Evolutionary conservation across 78 protist genomes (phyloP).

Genomic region (slime mould (Dictyostelium discoideum)): DNA sequence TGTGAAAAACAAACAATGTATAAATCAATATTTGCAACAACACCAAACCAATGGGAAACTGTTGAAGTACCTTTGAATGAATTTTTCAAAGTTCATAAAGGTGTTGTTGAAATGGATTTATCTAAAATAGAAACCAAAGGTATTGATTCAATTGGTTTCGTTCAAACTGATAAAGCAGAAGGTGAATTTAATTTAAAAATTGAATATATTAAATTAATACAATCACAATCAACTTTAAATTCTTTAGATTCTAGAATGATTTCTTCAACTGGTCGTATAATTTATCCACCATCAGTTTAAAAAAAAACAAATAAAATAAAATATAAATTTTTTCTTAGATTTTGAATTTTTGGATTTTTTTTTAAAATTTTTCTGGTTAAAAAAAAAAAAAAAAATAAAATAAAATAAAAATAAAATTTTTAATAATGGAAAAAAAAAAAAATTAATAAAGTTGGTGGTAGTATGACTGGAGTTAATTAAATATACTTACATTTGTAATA

Average conservation of each 20-base stretch:
- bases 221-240: not conserved
- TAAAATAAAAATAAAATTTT: no score
- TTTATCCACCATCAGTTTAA: not conserved
- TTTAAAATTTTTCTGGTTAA: not conserved
- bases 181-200: slow-evolving; percentile 47
- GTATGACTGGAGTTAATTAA: not conserved
- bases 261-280: not conserved
- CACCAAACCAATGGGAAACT: slow-evolving; percentile 54
- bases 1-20: slow-evolving; percentile 31
- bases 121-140: not conserved
- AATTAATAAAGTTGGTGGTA: not conserved
- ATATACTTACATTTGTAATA: no score
- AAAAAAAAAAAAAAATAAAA: not conserved
- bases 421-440: no score
- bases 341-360: no score
- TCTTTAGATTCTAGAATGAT: slow-evolving; percentile 2
- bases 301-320: not conserved
- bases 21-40: slow-evolving; percentile 43
- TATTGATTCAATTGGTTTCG: slow-evolving; percentile 44
- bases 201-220: slow-evolving; percentile 19
- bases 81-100: slow-evolving; percentile 49
- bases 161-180: slow-evolving; percentile 52
- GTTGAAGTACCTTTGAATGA: slow-evolving; percentile 11
- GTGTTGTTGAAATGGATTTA: slow-evolving; percentile 29
- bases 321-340: not conserved